Evolutionary conservation across 2,329 filamentous ascomycete genomes (phyloP).

Genomic region (Diaporthe ilicicola): DNA sequence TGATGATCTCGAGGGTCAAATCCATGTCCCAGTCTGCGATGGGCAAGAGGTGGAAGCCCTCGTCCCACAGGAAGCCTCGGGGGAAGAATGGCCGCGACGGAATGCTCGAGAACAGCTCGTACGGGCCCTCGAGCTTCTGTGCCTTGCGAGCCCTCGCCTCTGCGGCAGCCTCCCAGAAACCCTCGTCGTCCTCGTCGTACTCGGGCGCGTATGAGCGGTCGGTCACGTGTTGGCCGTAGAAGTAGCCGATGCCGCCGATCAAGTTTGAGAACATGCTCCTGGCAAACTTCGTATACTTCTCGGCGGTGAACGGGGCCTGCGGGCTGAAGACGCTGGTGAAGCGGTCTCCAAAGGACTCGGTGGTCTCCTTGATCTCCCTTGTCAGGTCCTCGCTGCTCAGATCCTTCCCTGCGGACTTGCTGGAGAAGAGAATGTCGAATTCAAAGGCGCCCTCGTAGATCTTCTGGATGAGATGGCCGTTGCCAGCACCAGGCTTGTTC

Average conservation of each 20-base stretch:
- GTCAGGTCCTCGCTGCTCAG: conserved; percentile 71
- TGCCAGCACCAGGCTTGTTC: conserved; percentile 75
- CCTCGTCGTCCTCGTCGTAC: conserved; percentile 94
- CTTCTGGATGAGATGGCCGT: conserved; percentile 90
- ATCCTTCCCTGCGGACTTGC: conserved; percentile 69
- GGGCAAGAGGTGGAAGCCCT: conserved; percentile 93
- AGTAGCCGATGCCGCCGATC: conserved; percentile 93
- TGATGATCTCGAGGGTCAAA: conserved; percentile 84
- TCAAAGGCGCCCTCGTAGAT: conserved; percentile 89
- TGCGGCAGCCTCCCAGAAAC: conserved; percentile 93
- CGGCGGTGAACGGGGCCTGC: conserved; percentile 76
- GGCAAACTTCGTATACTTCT: conserved; percentile 80
- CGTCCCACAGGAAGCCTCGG: conserved; percentile 96
- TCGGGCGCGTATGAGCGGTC: conserved; percentile 92
- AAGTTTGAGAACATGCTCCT: conserved; percentile 95
- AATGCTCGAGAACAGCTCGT: conserved; percentile 89
- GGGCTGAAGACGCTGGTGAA: conserved; percentile 79
- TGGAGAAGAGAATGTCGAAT: conserved; percentile 92
- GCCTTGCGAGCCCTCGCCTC: conserved; percentile 76
- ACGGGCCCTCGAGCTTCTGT: conserved; percentile 80
- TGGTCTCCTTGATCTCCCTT: conserved; percentile 71
- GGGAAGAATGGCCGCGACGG: conserved; percentile 97
- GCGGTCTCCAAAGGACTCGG: conserved; percentile 74
- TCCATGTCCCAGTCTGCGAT: conserved; percentile 95
- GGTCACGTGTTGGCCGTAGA: conserved; percentile 86